Evolutionary conservation across 768 basidiomycete species (phyloP).

Genomic region (Suillus plorans): DNA sequence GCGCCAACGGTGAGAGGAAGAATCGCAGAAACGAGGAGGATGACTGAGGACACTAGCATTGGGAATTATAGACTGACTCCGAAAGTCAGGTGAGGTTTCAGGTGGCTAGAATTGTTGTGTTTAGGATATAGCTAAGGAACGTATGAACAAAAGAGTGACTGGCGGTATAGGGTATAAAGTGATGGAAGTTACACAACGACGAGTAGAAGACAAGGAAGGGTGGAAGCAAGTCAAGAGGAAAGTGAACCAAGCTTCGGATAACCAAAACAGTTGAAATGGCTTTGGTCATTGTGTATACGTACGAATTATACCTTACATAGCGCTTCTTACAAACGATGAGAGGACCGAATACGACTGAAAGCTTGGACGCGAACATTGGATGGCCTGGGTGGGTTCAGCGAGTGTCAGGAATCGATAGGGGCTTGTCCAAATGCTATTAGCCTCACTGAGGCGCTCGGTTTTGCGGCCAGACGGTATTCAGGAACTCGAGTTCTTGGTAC

Average conservation of each 20-base stretch:
- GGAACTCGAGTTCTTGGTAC: background rate
- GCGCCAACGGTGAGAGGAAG: constrained; percentile 35
- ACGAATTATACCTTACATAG: background rate
- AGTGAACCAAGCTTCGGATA: background rate
- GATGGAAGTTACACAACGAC: background rate
- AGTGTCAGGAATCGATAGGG: background rate
- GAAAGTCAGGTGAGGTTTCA: background rate
- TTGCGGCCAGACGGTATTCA: background rate
- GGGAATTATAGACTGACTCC: background rate
- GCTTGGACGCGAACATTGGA: background rate
- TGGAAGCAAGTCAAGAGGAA: background rate
- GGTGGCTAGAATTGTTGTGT: background rate
- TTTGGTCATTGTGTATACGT: background rate
- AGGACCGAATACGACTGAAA: background rate
- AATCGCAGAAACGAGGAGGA: constrained; percentile 34
- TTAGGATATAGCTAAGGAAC: background rate
- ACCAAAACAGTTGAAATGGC: background rate
- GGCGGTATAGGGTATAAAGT: background rate
- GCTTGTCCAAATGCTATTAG: background rate
- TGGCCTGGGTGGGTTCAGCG: no score
- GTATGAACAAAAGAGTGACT: background rate
- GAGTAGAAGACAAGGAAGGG: background rate
- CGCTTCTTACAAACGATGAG: background rate
- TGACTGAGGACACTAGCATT: constrained; percentile 30
- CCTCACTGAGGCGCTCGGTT: no score